Percentiles rank a stretch among this genome's conserved stretches.
Evolutionary conservation across 176 grass and related monocot species (phyloP).

Genomic region (Metroxylon sagu): DNA sequence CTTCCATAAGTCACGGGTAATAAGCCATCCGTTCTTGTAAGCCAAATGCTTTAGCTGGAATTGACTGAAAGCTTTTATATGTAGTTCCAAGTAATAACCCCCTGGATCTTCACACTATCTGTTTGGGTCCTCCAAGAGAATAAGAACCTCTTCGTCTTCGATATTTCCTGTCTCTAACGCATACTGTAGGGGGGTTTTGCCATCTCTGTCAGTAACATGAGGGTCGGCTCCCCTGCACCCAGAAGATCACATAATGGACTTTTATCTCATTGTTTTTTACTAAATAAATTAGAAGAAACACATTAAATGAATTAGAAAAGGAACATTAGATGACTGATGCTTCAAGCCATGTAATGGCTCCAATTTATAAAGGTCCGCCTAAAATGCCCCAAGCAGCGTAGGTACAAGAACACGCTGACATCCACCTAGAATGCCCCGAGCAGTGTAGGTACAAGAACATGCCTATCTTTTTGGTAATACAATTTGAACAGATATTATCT

Average conservation of each 20-base stretch:
- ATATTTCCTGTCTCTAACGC: constrained; percentile 67
- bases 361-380: no score
- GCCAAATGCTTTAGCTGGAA: constrained; percentile 2
- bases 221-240: constrained; percentile 72
- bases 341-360: no score
- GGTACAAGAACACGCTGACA: no score
- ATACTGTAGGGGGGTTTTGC: constrained; percentile 73
- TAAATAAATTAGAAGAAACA: not conserved
- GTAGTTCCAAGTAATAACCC: not conserved
- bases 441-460: no score
- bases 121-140: constrained; percentile 71
- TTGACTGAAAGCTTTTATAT: constrained; percentile 14
- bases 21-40: not conserved
- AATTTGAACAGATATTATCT: no score
- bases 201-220: constrained; percentile 42
- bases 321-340: not conserved
- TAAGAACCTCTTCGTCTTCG: constrained; percentile 77
- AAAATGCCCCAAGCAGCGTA: no score
- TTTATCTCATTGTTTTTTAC: not conserved
- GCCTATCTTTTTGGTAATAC: no score
- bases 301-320: not conserved
- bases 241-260: not conserved
- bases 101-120: constrained; percentile 32
- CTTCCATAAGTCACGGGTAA: not conserved
- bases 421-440: no score